Evolutionary conservation across 2,329 filamentous ascomycete genomes (phyloP), one percentile per base, ranked within the genome.

Genomic region (Metarhizium sp.): DNA sequence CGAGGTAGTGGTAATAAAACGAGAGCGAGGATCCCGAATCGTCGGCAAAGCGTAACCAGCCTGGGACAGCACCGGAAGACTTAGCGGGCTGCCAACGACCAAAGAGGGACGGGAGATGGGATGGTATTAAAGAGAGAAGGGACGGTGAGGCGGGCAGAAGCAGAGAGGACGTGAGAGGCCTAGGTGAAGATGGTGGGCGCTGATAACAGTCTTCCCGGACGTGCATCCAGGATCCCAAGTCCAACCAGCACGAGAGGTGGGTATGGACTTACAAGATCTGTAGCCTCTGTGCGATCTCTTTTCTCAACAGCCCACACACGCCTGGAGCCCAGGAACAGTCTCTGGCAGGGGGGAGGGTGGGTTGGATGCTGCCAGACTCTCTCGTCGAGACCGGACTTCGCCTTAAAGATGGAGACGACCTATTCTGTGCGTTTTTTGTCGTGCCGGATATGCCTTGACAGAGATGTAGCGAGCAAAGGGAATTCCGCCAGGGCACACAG

Each of bases 251-350:
- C 8, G 18, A 50, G 51, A 42, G 45, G 55, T 43, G 13, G 45
- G 45, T 13, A 48, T 43, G 11, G 42, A 55, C 50, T 57, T 55
- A 50, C 55, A 57, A 55, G 45, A 55, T 59, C 56, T 57, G 47
- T 58, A 57, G 54, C 50, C 58, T 55, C 58, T 52, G 52, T 55
- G 57, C 57, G 56, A 56, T 60, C 57, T 58, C 51, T 58, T 54
- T 32, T 25, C 25, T 32, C 52, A 40, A 46, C 20, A 5, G 45
- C 38, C 55, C 50, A 43, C n/a, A n/a, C 32, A 40, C 25, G 25
- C 25, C 25, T 34, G 46, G 38, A 34, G 46, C 48, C 49, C 18
- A 30, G 32, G 40, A 46, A 49, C 34, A 46, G 29, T 47, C 50
- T 43, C 13, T 36, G 52, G 50, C 56, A 53, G 29, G 51, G 42